Percentiles rank a stretch among this genome's conserved stretches.
These are phyloP conservation scores for Coelastrella sp. DNA, from an alignment of 139 green algal species.

Conservation along the genomic window DNA sequence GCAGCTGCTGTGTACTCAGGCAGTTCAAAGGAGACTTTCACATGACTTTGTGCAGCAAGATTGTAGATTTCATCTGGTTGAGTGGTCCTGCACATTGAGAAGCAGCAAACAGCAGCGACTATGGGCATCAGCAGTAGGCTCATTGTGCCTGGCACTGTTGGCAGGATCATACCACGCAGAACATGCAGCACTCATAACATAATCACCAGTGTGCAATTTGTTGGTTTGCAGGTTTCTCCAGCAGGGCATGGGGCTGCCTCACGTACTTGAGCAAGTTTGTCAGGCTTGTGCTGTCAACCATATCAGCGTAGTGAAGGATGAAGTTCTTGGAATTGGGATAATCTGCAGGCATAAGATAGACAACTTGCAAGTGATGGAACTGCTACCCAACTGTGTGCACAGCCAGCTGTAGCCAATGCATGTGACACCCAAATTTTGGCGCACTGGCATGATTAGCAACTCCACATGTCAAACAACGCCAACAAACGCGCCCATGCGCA, in stretches of 20 bases:
- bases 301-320: conserved; percentile 75
- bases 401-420: no score
- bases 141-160: no score
- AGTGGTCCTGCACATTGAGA: not conserved
- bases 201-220: not conserved
- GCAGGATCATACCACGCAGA: no score
- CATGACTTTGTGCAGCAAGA: conserved; percentile 81
- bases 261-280: conserved; percentile 53
- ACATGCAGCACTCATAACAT: not conserved
- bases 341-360: conserved; percentile 4
- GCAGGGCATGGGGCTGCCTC: not conserved
- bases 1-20: conserved; percentile 81
- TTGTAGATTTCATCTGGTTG: conserved; percentile 85
- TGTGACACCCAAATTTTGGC: no score
- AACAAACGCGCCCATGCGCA: no score
- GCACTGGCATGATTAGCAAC: no score
- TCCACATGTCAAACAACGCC: no score
- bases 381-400: no score
- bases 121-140: conserved; percentile 6
- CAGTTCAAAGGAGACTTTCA: conserved; percentile 81
- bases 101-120: not conserved
- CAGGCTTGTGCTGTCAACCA: conserved; percentile 66
- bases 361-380: not conserved
- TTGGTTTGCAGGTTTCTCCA: not conserved
- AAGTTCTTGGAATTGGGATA: conserved; percentile 51